Evolutionary conservation across 495 filamentous ascomycete genomes (phyloP).

Genomic region (Penicillium ucsense): DNA sequence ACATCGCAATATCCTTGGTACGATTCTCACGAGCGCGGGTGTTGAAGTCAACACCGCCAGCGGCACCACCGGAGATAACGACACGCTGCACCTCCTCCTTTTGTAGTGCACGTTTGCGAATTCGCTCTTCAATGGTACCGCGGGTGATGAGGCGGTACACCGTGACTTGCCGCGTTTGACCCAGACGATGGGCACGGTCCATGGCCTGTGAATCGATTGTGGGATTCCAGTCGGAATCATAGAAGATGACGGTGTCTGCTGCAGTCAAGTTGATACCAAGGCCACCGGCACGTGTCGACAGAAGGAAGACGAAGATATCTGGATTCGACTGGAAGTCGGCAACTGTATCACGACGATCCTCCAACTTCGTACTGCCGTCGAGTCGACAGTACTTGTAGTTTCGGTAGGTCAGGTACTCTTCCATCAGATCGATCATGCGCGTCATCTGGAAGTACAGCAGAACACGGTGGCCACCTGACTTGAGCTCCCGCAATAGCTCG

Average conservation of each 20-base stretch:
- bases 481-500: slow-evolving; percentile 74
- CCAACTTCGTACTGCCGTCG: slow-evolving; percentile 95
- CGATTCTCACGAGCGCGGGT: slow-evolving; percentile 81
- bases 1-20: slow-evolving; percentile 93
- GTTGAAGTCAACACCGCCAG: slow-evolving; percentile 84
- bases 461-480: slow-evolving; percentile 86
- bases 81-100: slow-evolving; percentile 99
- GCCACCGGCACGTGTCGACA: slow-evolving; percentile 93
- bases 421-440: slow-evolving; percentile 99
- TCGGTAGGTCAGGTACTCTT: slow-evolving; percentile 96
- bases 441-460: slow-evolving; percentile 99
- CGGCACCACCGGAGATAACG: slow-evolving; percentile 85
- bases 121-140: slow-evolving; percentile 96
- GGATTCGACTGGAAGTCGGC: slow-evolving; percentile 88
- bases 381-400: slow-evolving; percentile 98
- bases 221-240: slow-evolving; percentile 98
- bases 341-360: slow-evolving; percentile 93
- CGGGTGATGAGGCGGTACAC: slow-evolving; percentile 97
- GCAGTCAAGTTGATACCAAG: slow-evolving; percentile 95
- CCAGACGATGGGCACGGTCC: slow-evolving; percentile 96
- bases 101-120: slow-evolving; percentile 92
- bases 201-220: slow-evolving; percentile 98
- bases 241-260: slow-evolving; percentile 95
- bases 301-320: slow-evolving; percentile 92
- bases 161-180: slow-evolving; percentile 90